Base-by-base conservation (phyloP, 331 rosid genomes). In the Pyrus hybrid region DNA sequence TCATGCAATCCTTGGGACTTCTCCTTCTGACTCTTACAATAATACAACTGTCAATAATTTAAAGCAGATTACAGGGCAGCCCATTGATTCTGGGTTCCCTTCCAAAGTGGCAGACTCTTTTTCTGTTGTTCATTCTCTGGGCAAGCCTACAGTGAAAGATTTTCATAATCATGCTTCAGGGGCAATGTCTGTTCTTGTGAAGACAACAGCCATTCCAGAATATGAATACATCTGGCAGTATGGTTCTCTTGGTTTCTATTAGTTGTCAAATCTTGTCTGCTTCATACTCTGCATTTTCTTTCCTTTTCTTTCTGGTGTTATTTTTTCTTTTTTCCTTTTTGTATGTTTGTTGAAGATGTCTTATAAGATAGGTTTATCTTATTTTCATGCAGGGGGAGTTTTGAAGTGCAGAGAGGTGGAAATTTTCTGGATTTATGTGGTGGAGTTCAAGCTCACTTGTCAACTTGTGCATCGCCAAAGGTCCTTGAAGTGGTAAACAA, bases 361-460 rank as follows among this genome's bases (percentile, higher is more conserved):
- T 53, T 80, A 43, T 62, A 72, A 71, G 67, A 70, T 57, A 57
- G 71, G 64, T 33, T 76, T 76, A 73, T 64, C 76, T 85, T 63
- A 69, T 82, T 76, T 58, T 61, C 69, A 17, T 74, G 75, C 86
- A 94, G 99, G 86, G 97, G 99, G 70, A 76, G 80, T 77, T 90
- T 94, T 89, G 88, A 87, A 80, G 85, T 94, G 75, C 87, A 75
- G 65, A 90, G 85, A 83, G 84, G 82, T 41, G 97, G 91, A 70
- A 83, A 83, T 68, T 67, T 78, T 75, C 78, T 80, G 35, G 91
- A 86, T 49, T 75, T 86, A 9, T 87, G 81, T 79, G 82, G 87
- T 62, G 97, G 97, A 67, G 70, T 92, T 73, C 99, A 94, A 81
- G 99, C 97, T 18, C 99, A 92, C 83, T 82, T 88, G 73, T 94